phyloP scores from a whole-genome alignment of 2,329 filamentous ascomycete species.

The Claviceps monticola region DNA sequence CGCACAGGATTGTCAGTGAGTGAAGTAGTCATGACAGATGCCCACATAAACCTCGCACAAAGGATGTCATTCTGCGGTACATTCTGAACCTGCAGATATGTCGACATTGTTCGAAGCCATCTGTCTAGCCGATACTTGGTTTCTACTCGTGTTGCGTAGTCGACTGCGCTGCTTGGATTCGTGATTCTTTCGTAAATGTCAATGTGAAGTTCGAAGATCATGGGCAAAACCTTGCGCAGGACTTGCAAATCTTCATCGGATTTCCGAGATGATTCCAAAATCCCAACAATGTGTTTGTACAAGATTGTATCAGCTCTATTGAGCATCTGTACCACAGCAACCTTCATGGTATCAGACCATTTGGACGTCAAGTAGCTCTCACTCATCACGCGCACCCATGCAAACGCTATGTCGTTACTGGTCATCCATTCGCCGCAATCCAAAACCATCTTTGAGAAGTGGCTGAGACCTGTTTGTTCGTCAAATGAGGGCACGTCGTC shows the following conservation, averaged over 20 bases:
- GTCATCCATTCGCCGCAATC: conserved; percentile 31
- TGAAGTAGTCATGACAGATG: conserved; percentile 38
- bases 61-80: conserved; percentile 24
- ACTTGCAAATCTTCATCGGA: conserved; percentile 15
- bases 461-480: conserved; percentile 35
- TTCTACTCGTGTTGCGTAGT: conserved; percentile 32
- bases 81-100: conserved; percentile 25
- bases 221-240: conserved; percentile 35
- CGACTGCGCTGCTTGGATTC: conserved; percentile 40
- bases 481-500: conserved; percentile 34
- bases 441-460: conserved; percentile 37
- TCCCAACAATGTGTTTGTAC: conserved; percentile 30
- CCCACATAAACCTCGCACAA: conserved; percentile 43
- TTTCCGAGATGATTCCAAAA: conserved; percentile 21
- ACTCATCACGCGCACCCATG: conserved; percentile 40
- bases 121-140: conserved; percentile 35
- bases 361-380: conserved; percentile 37
- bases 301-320: conserved; percentile 39
- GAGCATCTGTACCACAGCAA: conserved; percentile 41
- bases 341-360: conserved; percentile 46
- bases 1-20: conserved; percentile 37
- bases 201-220: conserved; percentile 48
- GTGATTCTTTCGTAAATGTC: conserved; percentile 46
- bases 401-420: conserved; percentile 42
- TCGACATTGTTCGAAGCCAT: conserved; percentile 38